Base-by-base conservation (phyloP, 1,284 basidiomycete species). In the Irpex sp. region DNA sequence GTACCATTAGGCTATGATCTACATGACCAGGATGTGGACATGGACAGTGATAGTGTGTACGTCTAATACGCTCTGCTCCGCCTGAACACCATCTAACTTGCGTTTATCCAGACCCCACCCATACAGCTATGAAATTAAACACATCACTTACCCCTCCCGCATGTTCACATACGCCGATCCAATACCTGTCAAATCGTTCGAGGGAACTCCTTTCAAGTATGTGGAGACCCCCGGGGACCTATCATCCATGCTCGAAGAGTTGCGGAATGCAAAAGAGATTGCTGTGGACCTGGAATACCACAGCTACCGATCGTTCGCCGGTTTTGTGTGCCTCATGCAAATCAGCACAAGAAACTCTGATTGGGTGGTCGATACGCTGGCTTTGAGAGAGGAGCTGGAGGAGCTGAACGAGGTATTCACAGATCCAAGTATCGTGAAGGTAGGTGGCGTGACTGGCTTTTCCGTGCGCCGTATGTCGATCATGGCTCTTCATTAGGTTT, bases 281-380 rank as follows among this genome's bases (percentile, higher is more conserved):
- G 97, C 97, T 1, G 83, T 99, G 47, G 97, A 99, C 76, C 80
- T 99, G 55, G 97, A 99, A 75, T 92, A 98, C 73, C 96, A 98
- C 79, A 89, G 85, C 67, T 92, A 90, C 71, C 84, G 95, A 57
- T 88, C 89, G 3, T 98, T 92, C 75, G 78, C 79, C 19, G 97
- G 97, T 0, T 93, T 98, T 70, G 84, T 97, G 9, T 98, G 96
- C 71, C 78, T 99, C 63, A 96, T 98, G 87, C 97, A 97, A 75
- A 84, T 97, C 68, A 95, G 92, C 68, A 95, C 93, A 1, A 80
- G 95, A 55, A 84, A 88, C 34, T 84, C 87, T 65, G 96, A 98
- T 74, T 98, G 88, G 79, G 84, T 98, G 26, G 82, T 99, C 19
- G 97, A 98, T 73, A 82, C 92, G 0, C 77, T 98, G 17, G 78